Conservation (phyloP, 306 rosid genomes). For the Carpinus fangiana region DNA sequence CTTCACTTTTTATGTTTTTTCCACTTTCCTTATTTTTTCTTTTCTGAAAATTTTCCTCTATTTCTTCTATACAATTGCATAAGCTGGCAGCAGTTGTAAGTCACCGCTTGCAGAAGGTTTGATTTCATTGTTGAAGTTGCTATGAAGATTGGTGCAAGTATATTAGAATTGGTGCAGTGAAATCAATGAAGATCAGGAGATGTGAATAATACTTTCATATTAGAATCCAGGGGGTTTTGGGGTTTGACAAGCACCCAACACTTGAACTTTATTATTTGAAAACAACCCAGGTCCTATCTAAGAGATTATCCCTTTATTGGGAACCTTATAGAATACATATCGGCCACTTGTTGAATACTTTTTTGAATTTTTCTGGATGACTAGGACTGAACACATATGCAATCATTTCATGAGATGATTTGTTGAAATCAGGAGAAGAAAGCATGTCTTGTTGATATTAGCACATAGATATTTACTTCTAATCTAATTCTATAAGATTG, state of each 20-base stretch:
- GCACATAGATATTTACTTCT: constrained; percentile 12
- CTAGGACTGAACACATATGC: background rate
- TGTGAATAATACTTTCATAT: too few species aligned
- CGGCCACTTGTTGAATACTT: background rate
- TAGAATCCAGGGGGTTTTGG: background rate
- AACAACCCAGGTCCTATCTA: background rate
- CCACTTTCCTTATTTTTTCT: too few species aligned
- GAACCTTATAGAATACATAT: background rate
- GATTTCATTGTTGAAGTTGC: background rate
- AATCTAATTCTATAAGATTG: constrained; percentile 5
- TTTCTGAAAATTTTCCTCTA: background rate
- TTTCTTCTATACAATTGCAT: background rate
- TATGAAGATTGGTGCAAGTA: background rate
- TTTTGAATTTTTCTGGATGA: background rate
- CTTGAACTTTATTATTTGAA: background rate
- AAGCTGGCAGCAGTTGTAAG: background rate
- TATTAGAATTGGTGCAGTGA: background rate
- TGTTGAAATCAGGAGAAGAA: background rate
- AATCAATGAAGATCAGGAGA: background rate
- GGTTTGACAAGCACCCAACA: background rate
- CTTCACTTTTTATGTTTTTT: too few species aligned
- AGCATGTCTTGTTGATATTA: constrained; percentile 1
- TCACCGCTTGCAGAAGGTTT: background rate
- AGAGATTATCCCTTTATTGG: background rate
- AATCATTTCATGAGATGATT: background rate